A percentile compares a stretch with the other conserved stretches of the same genome.
These are phyloP conservation scores for Capronia coronata DNA, from an alignment of 2,329 filamentous ascomycete genomes.

Conservation along the genomic window DNA sequence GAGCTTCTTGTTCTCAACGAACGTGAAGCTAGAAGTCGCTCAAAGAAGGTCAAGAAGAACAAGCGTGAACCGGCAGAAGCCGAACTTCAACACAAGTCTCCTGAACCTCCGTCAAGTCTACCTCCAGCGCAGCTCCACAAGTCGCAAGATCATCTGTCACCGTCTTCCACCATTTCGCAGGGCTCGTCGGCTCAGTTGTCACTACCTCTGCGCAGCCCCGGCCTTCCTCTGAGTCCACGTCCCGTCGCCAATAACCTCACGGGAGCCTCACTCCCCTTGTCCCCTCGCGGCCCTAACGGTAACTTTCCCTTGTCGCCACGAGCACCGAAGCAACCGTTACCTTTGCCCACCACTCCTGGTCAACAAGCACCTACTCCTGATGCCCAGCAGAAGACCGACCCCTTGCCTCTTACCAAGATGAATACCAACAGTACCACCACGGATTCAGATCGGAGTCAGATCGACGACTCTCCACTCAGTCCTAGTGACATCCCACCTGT, in stretches of 20 bases:
- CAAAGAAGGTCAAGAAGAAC: constrained; percentile 61
- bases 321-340: constrained; percentile 65
- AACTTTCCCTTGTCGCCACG: constrained; percentile 61
- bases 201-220: constrained; percentile 53
- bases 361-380: constrained; percentile 19
- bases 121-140: constrained; percentile 9
- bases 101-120: constrained; percentile 4
- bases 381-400: constrained; percentile 35
- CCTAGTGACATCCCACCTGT: constrained; percentile 39
- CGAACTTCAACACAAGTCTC: constrained; percentile 9
- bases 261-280: constrained; percentile 60
- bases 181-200: constrained; percentile 28
- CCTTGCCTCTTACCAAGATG: constrained; percentile 38
- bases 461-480: constrained; percentile 19
- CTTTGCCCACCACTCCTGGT: constrained; percentile 63
- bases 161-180: constrained; percentile 25
- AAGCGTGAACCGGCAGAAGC: constrained; percentile 41
- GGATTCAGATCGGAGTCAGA: constrained; percentile 16
- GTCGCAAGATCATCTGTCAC: constrained; percentile 33
- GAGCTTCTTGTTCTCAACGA: constrained; percentile 60
- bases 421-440: constrained; percentile 15
- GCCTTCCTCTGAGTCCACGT: constrained; percentile 57
- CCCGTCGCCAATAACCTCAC: constrained; percentile 50
- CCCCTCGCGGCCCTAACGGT: constrained; percentile 50
- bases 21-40: constrained; percentile 65